phyloP scores from a whole-genome alignment of 2,329 filamentous ascomycete species.

The Colletotrichum incanum region DNA sequence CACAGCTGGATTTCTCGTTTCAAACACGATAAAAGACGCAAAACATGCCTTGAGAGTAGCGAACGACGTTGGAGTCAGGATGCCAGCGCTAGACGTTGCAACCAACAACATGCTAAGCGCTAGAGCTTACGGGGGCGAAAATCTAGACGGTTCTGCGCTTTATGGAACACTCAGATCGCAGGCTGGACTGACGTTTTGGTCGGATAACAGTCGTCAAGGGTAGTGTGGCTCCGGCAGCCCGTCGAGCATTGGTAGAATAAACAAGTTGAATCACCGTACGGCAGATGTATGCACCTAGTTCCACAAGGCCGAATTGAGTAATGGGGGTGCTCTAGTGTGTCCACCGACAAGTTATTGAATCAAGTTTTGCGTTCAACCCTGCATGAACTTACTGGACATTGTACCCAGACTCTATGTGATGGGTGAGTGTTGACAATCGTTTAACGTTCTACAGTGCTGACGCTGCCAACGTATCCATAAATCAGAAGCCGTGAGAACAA shows the following conservation, averaged over 20 bases:
- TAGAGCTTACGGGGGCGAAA: slow-evolving; percentile 40
- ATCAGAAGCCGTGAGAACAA: too few relatives aligned
- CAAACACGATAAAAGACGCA: slow-evolving; percentile 68
- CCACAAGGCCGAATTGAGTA: not conserved
- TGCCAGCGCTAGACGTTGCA: slow-evolving; percentile 54
- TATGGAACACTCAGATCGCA: slow-evolving; percentile 63
- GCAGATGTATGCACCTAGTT: not conserved
- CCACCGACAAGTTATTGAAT: too few relatives aligned
- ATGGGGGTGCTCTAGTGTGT: too few relatives aligned
- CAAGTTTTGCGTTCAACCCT: too few relatives aligned
- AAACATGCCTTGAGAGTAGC: slow-evolving; percentile 63
- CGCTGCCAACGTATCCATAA: too few relatives aligned
- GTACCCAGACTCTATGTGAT: too few relatives aligned
- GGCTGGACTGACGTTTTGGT: slow-evolving; percentile 62
- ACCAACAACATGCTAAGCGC: slow-evolving; percentile 33
- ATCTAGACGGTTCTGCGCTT: slow-evolving; percentile 63
- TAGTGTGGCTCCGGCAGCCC: not conserved
- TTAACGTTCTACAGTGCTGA: too few relatives aligned
- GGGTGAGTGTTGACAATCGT: too few relatives aligned
- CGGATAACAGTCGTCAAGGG: slow-evolving; percentile 45
- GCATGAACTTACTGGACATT: too few relatives aligned
- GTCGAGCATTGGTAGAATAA: not conserved
- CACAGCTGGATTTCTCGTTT: slow-evolving; percentile 62
- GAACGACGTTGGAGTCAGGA: slow-evolving; percentile 55
- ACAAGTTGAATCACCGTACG: too few relatives aligned